Percentiles rank a stretch among this genome's conserved stretches.
Conservation (phyloP, 169 alveolate genomes). For the Babesia sp. region DNA sequence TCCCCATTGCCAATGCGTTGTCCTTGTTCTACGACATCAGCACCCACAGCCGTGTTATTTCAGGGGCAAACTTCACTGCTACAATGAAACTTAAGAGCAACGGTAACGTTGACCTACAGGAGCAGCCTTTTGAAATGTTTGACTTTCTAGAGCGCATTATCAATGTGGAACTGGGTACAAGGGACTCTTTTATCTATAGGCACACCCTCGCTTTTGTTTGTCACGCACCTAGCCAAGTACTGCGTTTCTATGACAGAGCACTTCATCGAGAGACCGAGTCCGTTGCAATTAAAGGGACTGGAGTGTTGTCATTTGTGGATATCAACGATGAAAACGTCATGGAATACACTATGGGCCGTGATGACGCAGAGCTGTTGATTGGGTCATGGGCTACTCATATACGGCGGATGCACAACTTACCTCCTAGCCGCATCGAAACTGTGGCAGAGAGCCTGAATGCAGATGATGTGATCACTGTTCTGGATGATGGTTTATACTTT, state of each 20-base stretch:
- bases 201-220: conserved; percentile 30
- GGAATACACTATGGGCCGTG: conserved; percentile 3
- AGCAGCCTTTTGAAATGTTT: conserved; percentile 16
- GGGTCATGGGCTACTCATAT: conserved; percentile 57
- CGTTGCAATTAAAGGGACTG: conserved; percentile 35
- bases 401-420: conserved; percentile 30
- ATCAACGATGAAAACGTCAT: neutral
- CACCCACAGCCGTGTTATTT: conserved; percentile 43
- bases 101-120: conserved; percentile 14
- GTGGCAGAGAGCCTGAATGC: neutral
- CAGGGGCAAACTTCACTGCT: conserved; percentile 27
- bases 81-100: conserved; percentile 16
- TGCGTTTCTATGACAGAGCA: conserved; percentile 31
- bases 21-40: conserved; percentile 58
- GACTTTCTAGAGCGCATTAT: conserved; percentile 40
- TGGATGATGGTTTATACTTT: conserved; percentile 19
- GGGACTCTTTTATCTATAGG: conserved; percentile 26
- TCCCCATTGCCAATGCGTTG: conserved; percentile 19
- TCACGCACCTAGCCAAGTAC: conserved; percentile 12
- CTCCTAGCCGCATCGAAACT: conserved; percentile 28
- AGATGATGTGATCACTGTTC: conserved; percentile 8
- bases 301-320: conserved; percentile 34
- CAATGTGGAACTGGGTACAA: conserved; percentile 26
- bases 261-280: conserved; percentile 4
- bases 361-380: conserved; percentile 11